Base-by-base conservation (phyloP, 306 rosid genomes). In the Ziziphus jujuba region DNA sequence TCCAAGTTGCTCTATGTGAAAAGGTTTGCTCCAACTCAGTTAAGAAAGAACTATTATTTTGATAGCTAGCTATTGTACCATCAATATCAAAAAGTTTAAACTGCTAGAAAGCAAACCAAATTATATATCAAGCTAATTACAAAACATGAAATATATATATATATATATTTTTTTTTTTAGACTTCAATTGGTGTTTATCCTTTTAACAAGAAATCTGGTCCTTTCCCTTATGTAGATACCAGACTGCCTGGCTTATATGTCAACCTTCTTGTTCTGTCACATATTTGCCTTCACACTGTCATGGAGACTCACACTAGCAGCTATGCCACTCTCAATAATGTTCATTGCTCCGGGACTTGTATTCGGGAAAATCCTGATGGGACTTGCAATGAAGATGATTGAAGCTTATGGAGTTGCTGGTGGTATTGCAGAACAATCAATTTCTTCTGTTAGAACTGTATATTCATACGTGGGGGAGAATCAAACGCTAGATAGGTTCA, bases 381-480 rank as follows among this genome's bases (percentile, higher is more conserved):
- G 87, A 53, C 74, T 81, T 17, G 74, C 72, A 73, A 84, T 89
- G 91, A 87, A 92, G 75, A 87, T 86, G 83, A 92, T 92, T n/a
- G 96, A 79, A 59, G 86, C 97, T 57, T 89, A 92, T 66, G 97
- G 90, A 19, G 89, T 92, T 68, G 91, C 95, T 1, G 90, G 97
- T 61, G 95, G 88, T 56, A 80, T 92, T 55, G 95, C 89, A 54
- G 96, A 89, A 64, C 98, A 92, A 80, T 89, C 97, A 66, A 84
- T 92, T 70, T 89, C 95, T 67, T 89, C 97, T 23, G 72, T 87
- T 75, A 84, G 95, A 76, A 87, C 97, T 19, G 89, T 92, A 56
- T 89, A 86, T 69, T 86, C 97, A 6, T 89, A 86, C 44, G 96
- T 86, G 31, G 97, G 88, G 60, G 98, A 92, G 80, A 73, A 74